These are phyloP conservation scores for Cystofilobasidium capitatum DNA, from an alignment of 768 basidiomycete species.

Conservation along the genomic window DNA sequence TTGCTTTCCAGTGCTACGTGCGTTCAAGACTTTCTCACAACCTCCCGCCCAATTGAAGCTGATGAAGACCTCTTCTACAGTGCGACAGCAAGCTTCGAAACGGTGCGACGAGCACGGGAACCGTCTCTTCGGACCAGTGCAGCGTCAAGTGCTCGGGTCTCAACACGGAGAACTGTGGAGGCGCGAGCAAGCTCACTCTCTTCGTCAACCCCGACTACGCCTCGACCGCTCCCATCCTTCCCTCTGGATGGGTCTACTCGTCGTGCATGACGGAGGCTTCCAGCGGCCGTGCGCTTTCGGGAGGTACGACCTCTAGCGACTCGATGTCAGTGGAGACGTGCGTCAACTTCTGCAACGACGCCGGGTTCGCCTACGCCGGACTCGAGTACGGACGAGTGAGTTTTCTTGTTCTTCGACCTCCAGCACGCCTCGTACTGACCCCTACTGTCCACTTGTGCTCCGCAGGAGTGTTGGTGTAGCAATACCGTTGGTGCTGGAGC, in stretches of 20 bases:
- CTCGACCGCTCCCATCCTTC: background rate
- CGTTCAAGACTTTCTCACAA: too few species aligned
- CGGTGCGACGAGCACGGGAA: background rate
- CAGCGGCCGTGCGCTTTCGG: background rate
- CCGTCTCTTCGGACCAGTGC: background rate
- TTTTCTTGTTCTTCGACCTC: background rate
- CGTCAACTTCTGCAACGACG: background rate
- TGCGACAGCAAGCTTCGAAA: background rate
- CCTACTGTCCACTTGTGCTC: background rate
- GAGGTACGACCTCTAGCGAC: background rate
- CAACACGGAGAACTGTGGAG: background rate
- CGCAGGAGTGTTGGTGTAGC: background rate
- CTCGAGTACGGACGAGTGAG: background rate
- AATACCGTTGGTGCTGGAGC: background rate
- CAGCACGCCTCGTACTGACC: background rate
- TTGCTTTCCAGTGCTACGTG: too few species aligned
- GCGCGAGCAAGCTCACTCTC: background rate
- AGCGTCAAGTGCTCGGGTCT: background rate
- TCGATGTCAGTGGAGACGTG: background rate
- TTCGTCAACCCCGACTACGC: background rate
- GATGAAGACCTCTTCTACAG: too few species aligned
- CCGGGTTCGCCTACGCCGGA: constrained; percentile 1
- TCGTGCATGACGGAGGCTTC: background rate
- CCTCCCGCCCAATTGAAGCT: too few species aligned
- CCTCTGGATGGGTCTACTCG: background rate